Percentiles rank a stretch among this genome's conserved stretches.
Conservation (phyloP, 148 eudicot species). For the Persicaria tinctoria region DNA sequence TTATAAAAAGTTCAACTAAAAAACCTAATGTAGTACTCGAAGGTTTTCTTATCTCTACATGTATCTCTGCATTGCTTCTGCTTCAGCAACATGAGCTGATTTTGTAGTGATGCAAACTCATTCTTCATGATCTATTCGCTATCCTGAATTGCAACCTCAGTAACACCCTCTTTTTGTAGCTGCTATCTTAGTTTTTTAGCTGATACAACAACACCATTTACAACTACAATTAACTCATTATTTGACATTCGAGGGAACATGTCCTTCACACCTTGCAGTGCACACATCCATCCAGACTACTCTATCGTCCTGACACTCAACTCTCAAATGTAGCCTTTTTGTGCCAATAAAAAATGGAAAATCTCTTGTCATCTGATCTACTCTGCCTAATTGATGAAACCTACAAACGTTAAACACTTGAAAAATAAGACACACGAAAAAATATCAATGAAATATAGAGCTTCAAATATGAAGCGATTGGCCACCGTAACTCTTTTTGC, state of each 20-base stretch:
- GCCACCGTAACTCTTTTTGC: no score
- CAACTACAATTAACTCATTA: conserved; percentile 41
- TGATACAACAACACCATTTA: conserved; percentile 34
- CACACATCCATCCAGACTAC: conserved; percentile 59
- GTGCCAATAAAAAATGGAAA: conserved; percentile 90
- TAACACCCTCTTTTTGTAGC: conserved; percentile 61
- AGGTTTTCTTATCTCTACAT: conserved; percentile 23
- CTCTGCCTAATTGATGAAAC: conserved; percentile 80
- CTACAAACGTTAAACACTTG: conserved; percentile 22
- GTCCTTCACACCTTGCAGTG: conserved; percentile 76
- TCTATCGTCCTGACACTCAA: conserved; percentile 70
- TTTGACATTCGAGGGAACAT: conserved; percentile 83
- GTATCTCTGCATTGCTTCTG: conserved; percentile 89
- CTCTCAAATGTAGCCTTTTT: conserved; percentile 78
- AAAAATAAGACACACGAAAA: background rate
- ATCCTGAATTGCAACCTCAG: conserved; percentile 62
- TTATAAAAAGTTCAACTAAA: no score
- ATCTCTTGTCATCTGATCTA: conserved; percentile 85
- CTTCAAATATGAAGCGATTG: background rate
- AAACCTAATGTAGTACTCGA: no score
- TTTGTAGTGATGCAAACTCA: conserved; percentile 63
- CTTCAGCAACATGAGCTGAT: conserved; percentile 64
- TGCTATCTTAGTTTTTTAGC: conserved; percentile 67
- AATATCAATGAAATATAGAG: background rate
- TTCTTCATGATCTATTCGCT: conserved; percentile 67